A percentile compares a stretch with the other conserved stretches of the same genome.
These are phyloP conservation scores for Monoraphidium neglectum DNA, from an alignment of 139 green algal species.

Conservation along the genomic window DNA sequence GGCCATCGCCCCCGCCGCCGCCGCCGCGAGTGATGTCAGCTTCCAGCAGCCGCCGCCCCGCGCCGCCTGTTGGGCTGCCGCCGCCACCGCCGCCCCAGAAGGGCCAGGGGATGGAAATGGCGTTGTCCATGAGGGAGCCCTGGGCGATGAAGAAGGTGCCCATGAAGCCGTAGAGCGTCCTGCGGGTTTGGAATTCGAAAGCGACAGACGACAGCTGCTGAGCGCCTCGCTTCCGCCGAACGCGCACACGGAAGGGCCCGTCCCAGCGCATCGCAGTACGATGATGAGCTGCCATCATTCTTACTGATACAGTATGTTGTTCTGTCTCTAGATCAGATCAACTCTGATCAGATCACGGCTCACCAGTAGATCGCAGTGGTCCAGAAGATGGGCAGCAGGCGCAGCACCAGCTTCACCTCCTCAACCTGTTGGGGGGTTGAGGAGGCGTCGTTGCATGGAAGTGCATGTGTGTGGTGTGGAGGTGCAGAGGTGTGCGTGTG, in stretches of 20 bases:
- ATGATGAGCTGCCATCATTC: too few species aligned
- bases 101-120: constrained; percentile 15
- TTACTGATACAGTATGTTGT: too few species aligned
- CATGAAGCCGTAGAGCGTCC: constrained; percentile 94
- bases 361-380: constrained; percentile 89
- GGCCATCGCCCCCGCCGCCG: background rate
- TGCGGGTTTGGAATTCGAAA: too few species aligned
- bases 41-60: background rate
- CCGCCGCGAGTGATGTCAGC: background rate
- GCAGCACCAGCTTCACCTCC: constrained; percentile 92
- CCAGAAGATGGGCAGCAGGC: constrained; percentile 91
- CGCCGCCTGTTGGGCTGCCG: background rate
- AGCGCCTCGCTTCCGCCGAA: too few species aligned
- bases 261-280: too few species aligned
- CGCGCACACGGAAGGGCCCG: too few species aligned
- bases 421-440: constrained; percentile 67
- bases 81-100: background rate
- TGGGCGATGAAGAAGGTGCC: constrained; percentile 89
- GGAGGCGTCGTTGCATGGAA: too few species aligned
- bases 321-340: too few species aligned
- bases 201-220: too few species aligned
- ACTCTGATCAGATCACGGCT: too few species aligned
- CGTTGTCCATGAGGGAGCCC: constrained; percentile 80
- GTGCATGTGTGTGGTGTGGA: too few species aligned
- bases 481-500: too few species aligned